These are phyloP conservation scores for Ramaria sp. DNA, from an alignment of 768 basidiomycete species.

Conservation along the genomic window DNA sequence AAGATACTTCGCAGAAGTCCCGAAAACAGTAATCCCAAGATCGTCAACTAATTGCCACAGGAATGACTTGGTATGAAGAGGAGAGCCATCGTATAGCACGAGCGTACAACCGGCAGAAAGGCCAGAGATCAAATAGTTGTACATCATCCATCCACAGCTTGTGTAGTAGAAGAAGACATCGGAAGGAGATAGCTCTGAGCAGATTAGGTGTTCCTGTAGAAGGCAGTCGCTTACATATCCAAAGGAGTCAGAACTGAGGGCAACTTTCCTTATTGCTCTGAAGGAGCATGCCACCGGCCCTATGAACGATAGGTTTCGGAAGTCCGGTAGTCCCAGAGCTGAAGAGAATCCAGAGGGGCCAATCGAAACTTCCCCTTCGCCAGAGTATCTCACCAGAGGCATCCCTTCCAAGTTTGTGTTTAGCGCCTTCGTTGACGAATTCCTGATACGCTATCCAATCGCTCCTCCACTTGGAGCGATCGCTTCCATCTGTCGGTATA, in stretches of 20 bases:
- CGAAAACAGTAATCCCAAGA: constrained; percentile 66
- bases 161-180: constrained; percentile 82
- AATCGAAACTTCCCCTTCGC: constrained; percentile 51
- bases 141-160: constrained; percentile 89
- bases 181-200: constrained; percentile 49
- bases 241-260: not conserved
- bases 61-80: constrained; percentile 50
- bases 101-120: constrained; percentile 58
- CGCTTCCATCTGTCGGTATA: constrained; percentile 29
- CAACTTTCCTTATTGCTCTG: constrained; percentile 42
- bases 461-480: constrained; percentile 28
- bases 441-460: constrained; percentile 46
- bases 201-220: constrained; percentile 43
- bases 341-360: constrained; percentile 82
- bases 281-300: constrained; percentile 68
- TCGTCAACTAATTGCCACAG: constrained; percentile 63
- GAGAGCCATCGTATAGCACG: constrained; percentile 74
- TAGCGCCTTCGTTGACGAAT: constrained; percentile 38
- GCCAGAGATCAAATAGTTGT: constrained; percentile 68
- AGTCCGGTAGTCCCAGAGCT: constrained; percentile 73
- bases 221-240: not conserved
- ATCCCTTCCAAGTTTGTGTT: constrained; percentile 32
- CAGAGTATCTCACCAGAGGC: constrained; percentile 53
- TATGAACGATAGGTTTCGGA: constrained; percentile 64
- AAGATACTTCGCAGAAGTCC: constrained; percentile 77